Percentiles rank a stretch among this genome's conserved stretches.
These are phyloP conservation scores for Ustilaginoidea virens DNA, from an alignment of 2,329 filamentous ascomycete genomes.

Conservation along the genomic window DNA sequence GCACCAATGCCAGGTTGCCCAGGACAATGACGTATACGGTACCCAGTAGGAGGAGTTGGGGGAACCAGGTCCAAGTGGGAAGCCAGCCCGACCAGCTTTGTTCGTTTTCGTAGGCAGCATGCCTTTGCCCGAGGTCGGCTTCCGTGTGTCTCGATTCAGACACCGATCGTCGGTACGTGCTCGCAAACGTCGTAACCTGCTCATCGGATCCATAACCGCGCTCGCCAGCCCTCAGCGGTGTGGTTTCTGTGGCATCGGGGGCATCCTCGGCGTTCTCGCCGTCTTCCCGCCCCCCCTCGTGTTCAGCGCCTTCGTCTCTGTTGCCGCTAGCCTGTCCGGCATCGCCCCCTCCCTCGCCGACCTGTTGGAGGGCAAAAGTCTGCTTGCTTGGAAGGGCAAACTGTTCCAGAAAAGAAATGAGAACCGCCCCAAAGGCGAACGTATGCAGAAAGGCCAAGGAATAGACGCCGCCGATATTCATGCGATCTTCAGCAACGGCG, in stretches of 20 bases:
- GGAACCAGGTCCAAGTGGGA: slow-evolving; percentile 72
- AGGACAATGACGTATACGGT: slow-evolving; percentile 65
- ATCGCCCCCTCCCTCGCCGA: slow-evolving; percentile 30
- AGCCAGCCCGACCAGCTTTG: slow-evolving; percentile 73
- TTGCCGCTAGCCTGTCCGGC: slow-evolving; percentile 19
- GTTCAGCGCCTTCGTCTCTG: slow-evolving; percentile 15
- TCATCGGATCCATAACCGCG: slow-evolving; percentile 19
- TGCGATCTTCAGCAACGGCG: slow-evolving; percentile 62
- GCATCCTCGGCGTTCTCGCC: slow-evolving; percentile 9
- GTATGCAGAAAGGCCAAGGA: slow-evolving; percentile 68
- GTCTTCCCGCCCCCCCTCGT: background rate
- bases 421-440: slow-evolving; percentile 55
- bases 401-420: slow-evolving; percentile 66
- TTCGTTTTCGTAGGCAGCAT: slow-evolving; percentile 48
- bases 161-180: slow-evolving; percentile 36
- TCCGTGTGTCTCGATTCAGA: slow-evolving; percentile 11
- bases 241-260: slow-evolving; percentile 32
- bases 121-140: slow-evolving; percentile 9
- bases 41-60: slow-evolving; percentile 69
- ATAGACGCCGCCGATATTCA: slow-evolving; percentile 62
- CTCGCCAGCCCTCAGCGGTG: slow-evolving; percentile 30
- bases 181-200: slow-evolving; percentile 34
- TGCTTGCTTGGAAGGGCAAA: slow-evolving; percentile 60
- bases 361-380: slow-evolving; percentile 47
- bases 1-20: slow-evolving; percentile 59